phyloP scores from a whole-genome alignment of 2,329 filamentous ascomycete species.

The Penicillium sp. region DNA sequence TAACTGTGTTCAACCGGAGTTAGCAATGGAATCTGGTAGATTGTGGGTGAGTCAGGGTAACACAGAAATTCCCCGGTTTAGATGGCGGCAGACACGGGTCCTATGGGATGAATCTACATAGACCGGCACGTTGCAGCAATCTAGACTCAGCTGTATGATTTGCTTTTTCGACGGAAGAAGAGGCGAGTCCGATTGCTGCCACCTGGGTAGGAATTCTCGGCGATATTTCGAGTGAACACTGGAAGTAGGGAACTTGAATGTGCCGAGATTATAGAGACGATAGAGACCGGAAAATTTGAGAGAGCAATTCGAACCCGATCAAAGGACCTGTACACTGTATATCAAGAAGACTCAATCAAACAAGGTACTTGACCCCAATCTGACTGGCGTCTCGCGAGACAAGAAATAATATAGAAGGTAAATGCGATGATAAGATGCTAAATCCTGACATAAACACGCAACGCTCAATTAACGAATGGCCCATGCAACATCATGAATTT shows the following conservation, averaged over 20 bases:
- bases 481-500: slow-evolving; percentile 25
- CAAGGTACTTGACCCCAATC: background rate
- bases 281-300: background rate
- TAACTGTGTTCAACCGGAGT: background rate
- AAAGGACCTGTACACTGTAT: background rate
- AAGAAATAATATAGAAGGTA: background rate
- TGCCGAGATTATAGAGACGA: background rate
- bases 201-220: background rate
- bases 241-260: no score
- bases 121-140: background rate
- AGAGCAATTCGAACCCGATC: background rate
- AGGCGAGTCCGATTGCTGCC: background rate
- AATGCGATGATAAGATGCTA: background rate
- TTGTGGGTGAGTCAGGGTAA: background rate
- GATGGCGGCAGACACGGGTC: background rate
- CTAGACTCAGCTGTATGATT: no score
- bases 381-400: background rate
- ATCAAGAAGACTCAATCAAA: background rate
- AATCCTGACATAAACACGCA: background rate
- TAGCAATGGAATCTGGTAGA: background rate
- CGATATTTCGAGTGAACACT: no score
- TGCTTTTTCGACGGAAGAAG: background rate
- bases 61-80: background rate
- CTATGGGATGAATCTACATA: background rate
- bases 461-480: slow-evolving; percentile 21